Conservation (phyloP, 495 filamentous ascomycete genomes). For the Rhypophila decipiens region DNA sequence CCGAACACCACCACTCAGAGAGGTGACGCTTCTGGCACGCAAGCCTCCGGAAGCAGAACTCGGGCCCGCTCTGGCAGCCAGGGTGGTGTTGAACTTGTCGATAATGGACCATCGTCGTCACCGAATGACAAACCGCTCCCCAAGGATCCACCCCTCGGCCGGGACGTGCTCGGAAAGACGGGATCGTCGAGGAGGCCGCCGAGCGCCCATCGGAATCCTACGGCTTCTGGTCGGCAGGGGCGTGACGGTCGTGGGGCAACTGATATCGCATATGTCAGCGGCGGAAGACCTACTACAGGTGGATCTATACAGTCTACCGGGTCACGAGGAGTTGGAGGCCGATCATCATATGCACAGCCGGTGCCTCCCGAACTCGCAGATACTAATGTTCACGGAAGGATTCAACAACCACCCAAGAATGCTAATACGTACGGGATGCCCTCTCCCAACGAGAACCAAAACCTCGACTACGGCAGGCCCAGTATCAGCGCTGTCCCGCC, state of each 20-base stretch:
- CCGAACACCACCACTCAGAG: conserved; percentile 74
- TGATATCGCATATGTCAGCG: conserved; percentile 44
- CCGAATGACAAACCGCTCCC: conserved; percentile 48
- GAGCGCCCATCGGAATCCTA: conserved; percentile 40
- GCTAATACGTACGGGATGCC: conserved; percentile 66
- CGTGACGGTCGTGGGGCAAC: conserved; percentile 45
- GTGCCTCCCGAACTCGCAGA: conserved; percentile 80
- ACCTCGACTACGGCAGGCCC: conserved; percentile 50
- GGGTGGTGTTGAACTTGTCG: conserved; percentile 37
- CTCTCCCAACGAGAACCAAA: conserved; percentile 50
- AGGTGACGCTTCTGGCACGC: conserved; percentile 31
- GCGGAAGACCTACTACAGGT: conserved; percentile 69
- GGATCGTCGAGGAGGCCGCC: conserved; percentile 37
- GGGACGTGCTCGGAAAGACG: conserved; percentile 36
- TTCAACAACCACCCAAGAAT: conserved; percentile 74
- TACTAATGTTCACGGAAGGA: conserved; percentile 84
- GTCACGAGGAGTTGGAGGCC: conserved; percentile 55
- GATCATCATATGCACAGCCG: conserved; percentile 85
- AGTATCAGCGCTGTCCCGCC: conserved; percentile 49
- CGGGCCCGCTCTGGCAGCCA: conserved; percentile 45
- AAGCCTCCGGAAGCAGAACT: conserved; percentile 33
- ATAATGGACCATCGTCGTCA: conserved; percentile 19
- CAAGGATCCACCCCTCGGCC: conserved; percentile 40
- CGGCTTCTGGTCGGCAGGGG: conserved; percentile 46
- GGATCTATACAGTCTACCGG: conserved; percentile 68